phyloP scores from a whole-genome alignment of 305 asterid genomes.

The Solanum hybrid region DNA sequence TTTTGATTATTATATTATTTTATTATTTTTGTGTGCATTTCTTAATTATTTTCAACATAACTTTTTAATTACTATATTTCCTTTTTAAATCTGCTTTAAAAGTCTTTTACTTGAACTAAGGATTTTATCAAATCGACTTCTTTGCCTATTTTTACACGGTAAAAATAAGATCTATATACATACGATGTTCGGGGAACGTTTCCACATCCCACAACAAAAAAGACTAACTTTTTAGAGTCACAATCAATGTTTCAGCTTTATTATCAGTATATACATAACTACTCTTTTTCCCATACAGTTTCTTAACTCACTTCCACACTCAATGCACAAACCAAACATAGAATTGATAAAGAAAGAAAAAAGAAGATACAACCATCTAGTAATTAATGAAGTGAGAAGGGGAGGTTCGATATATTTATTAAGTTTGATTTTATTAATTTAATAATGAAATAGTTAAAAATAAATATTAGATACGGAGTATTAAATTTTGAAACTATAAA shows the following conservation, averaged over 20 bases:
- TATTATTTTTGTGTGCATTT: background rate
- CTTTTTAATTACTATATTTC: no score
- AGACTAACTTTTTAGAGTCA: background rate
- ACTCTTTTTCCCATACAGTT: background rate
- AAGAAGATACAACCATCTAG: background rate
- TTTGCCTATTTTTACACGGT: accelerated
- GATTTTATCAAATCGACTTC: no score
- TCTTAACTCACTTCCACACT: background rate
- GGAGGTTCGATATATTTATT: background rate
- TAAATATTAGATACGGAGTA: background rate
- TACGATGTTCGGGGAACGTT: no score
- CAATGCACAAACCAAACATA: background rate
- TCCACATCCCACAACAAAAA: background rate
- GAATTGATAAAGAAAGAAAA: background rate
- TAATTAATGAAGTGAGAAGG: background rate
- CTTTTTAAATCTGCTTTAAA: no score
- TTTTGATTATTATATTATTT: no score
- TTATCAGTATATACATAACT: background rate
- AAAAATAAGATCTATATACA: no score
- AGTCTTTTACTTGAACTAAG: background rate
- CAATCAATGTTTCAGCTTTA: background rate
- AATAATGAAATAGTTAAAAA: background rate
- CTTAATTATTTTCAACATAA: background rate
- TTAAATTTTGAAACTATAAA: no score
- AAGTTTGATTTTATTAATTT: background rate